Conservation (phyloP, 139 green algal genomes). For the Pseudopediastrum boryanum region DNA sequence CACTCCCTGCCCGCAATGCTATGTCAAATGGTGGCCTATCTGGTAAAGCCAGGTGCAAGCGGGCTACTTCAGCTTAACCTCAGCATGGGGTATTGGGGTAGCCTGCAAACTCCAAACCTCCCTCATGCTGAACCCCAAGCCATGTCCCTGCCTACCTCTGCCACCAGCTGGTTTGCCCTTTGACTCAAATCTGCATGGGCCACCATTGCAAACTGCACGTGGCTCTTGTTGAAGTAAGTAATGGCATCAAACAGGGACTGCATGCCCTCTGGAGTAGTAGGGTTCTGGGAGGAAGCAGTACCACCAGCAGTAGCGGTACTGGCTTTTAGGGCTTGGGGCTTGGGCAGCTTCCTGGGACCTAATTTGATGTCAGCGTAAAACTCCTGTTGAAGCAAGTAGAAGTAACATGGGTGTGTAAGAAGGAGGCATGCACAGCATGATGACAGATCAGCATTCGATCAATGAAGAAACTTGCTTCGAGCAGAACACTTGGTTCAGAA, state of each 20-base stretch:
- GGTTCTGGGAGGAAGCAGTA: background rate
- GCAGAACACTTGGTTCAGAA: background rate
- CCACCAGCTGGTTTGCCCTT: conserved; percentile 24
- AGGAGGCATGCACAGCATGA: no score
- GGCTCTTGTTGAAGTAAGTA: conserved; percentile 8
- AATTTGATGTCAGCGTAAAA: conserved; percentile 1
- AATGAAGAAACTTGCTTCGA: background rate
- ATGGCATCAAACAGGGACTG: conserved; percentile 10
- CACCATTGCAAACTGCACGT: conserved; percentile 17
- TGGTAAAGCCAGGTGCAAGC: no score
- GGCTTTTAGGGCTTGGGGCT: background rate
- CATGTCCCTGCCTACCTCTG: conserved; percentile 8
- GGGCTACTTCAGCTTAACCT: no score
- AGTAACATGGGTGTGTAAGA: background rate
- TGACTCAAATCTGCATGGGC: conserved; percentile 16
- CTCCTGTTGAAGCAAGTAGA: background rate
- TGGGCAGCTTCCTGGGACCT: background rate
- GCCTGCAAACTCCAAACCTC: no score
- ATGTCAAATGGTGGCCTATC: no score
- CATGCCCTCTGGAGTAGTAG: background rate
- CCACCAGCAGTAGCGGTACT: background rate
- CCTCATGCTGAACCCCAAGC: no score
- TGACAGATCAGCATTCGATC: no score
- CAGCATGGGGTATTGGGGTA: no score
- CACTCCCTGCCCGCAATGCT: background rate